Evolutionary conservation across 139 green algal genomes (phyloP), one percentile per base, ranked within the genome.

Genomic region (Microglena sp.): DNA sequence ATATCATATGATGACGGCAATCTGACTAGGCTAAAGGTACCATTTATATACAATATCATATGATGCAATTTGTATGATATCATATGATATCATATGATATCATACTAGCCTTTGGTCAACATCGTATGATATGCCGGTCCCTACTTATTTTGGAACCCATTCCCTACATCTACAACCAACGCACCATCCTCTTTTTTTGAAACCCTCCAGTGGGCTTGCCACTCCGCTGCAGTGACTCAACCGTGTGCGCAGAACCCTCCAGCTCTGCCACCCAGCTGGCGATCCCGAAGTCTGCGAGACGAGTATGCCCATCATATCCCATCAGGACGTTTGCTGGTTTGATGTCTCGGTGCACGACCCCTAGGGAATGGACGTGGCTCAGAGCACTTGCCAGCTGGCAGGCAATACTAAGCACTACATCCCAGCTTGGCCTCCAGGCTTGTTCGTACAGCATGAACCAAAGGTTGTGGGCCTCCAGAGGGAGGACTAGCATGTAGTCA

Each of bases 401-500:
- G 0, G 72, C 79, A 29, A 92, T 55, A 3, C 33, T 35, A 28
- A 87, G 54, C 29, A 85, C 32, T 33, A 64, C 31, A 3, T 18
- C 0, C 66, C 59, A 79, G 22, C 3, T 28, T 24, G 85, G 82
- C 1, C 77, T 66, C 87, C 87, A 92, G 29, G 79, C 80, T 0
- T 55, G 46, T 33, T 79, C 33, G 62, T 95, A 78, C 40, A 95
- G 57, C 33, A 60, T 55, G 1, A 58, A 29, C 5, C 74, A 67
- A 2, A 88, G 68, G 53, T 76, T 89, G 35, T 55, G 46, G 3
- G 3, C 4, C 29, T 81, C 74, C 55, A 89, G 72, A 8, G 73
- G 68, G 66, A 94, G 65, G 30, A 93, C 78, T 33, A 92, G 22
- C 24, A 79, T 54, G 72, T 86, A 90, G 67, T 85, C 74, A n/a